A percentile compares a stretch with the other conserved stretches of the same genome.
phyloP scores from a whole-genome alignment of 306 rosid species.

The Cicer arietinum region DNA sequence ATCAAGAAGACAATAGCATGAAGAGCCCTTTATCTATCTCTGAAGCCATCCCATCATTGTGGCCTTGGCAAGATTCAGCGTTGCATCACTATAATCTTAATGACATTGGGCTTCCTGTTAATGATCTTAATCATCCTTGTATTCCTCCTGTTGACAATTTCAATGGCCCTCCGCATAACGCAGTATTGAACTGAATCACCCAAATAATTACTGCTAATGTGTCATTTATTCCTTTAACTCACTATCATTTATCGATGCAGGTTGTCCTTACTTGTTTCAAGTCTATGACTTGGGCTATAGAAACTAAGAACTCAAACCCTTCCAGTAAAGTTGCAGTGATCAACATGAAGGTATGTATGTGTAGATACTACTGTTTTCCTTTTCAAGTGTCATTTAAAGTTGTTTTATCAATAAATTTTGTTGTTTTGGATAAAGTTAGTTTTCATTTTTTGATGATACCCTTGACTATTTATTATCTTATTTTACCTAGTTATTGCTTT shows the following conservation, averaged over 20 bases:
- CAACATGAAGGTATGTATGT: constrained; percentile 77
- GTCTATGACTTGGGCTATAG: constrained; percentile 82
- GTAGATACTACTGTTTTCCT: not conserved
- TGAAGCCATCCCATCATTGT: constrained; percentile 52
- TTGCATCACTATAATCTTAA: constrained; percentile 63
- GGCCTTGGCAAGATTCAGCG: constrained; percentile 74
- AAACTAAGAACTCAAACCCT: constrained; percentile 62
- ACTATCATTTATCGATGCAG: constrained; percentile 49
- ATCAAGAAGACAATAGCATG: constrained; percentile 64
- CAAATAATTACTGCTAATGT: constrained; percentile 13
- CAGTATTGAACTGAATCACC: constrained; percentile 55
- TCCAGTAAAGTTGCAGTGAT: constrained; percentile 67
- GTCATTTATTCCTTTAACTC: constrained; percentile 12
- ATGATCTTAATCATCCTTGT: constrained; percentile 59
- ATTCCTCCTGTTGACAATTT: constrained; percentile 55
- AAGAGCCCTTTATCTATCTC: constrained; percentile 49
- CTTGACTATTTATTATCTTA: too few species aligned
- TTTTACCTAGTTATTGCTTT: too few species aligned
- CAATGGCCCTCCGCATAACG: constrained; percentile 55
- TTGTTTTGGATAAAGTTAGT: too few species aligned
- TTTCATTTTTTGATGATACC: too few species aligned
- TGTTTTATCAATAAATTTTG: too few species aligned
- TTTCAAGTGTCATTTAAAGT: too few species aligned
- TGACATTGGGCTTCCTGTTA: constrained; percentile 63
- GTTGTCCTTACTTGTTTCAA: constrained; percentile 77